Evolutionary conservation across 164 flowering plant species (phyloP), one percentile per base, ranked within the genome.

Genomic region (Magnolia kwangsiensis): DNA sequence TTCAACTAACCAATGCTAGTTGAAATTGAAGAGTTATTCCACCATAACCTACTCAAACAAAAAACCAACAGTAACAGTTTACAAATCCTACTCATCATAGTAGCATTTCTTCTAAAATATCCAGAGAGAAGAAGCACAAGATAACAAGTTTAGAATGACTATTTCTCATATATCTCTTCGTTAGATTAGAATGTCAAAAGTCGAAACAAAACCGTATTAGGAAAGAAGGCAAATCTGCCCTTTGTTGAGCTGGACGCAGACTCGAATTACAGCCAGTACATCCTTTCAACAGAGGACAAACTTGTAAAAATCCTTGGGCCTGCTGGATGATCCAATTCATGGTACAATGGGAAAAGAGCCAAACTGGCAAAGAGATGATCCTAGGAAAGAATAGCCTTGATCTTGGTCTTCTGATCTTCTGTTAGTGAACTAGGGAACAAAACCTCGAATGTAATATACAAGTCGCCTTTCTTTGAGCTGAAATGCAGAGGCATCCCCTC

Each of bases 401-500:
- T 89, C 85, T 89, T 91, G n/a, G 81, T 75, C 85, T 94, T 96
- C 86, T 94, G 99, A 50, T 93, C 95, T 74, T 94, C 96, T 18
- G 96, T 88, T 63, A 96, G 83, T 45, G 97, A 88, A 4, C 89
- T 76, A 7, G 99, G 99, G 81, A 96, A 96, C 49, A 90, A 75
- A 75, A 96, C 99, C 86, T 96, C 98, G 73, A 89, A 96, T 1
- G 89, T 89, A 71, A 94, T 89, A 64, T 87, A 94, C 10, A 96
- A 83, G 77, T 94, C 91, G 10, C 99, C 99, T 78, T 93, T 96
- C 89, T 93, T 96, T 67, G 83, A 85, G 86, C 91, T 93, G 18
- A 87, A 85, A 81, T 96, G 91, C 79, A 89, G 69, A 31, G 99
- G 98, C 98, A 94, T 96, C 37, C 99, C 99, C 87, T 94, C 97